Evolutionary conservation across 2,329 filamentous ascomycete species (phyloP).

Genomic region (Zasmidium cellare): DNA sequence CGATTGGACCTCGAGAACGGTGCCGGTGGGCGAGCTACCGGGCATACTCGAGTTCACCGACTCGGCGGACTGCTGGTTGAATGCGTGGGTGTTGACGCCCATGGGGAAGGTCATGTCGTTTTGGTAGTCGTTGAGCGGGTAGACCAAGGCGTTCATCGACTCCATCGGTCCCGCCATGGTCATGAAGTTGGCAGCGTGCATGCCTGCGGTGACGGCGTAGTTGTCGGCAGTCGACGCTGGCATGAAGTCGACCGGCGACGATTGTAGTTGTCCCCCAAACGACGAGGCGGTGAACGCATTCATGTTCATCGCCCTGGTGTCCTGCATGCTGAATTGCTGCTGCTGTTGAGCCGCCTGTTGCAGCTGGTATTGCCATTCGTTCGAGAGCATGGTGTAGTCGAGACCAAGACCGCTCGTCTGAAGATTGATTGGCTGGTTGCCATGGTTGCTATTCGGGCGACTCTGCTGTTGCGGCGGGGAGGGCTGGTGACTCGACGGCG

Average conservation of each 20-base stretch:
- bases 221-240: slow-evolving; percentile 39
- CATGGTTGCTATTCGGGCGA: slow-evolving; percentile 33
- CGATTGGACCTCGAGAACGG: slow-evolving; percentile 83
- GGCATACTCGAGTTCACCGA: slow-evolving; percentile 40
- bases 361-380: slow-evolving; percentile 48
- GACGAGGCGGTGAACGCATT: slow-evolving; percentile 37
- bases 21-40: slow-evolving; percentile 71
- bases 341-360: slow-evolving; percentile 27
- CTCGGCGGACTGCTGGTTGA: slow-evolving; percentile 44
- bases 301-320: slow-evolving; percentile 36
- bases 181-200: slow-evolving; percentile 42
- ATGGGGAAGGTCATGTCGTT: slow-evolving; percentile 59
- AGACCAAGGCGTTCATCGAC: slow-evolving; percentile 44
- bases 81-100: slow-evolving; percentile 46
- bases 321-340: slow-evolving; percentile 25
- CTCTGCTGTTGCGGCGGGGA: slow-evolving; percentile 22
- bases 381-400: slow-evolving; percentile 33
- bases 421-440: slow-evolving; percentile 30
- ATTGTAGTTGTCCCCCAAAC: slow-evolving; percentile 44
- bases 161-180: slow-evolving; percentile 45
- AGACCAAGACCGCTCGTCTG: slow-evolving; percentile 34
- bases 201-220: slow-evolving; percentile 41
- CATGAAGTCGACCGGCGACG: slow-evolving; percentile 50
- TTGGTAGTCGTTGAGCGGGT: slow-evolving; percentile 67
- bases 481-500: slow-evolving; percentile 23